Conservation (phyloP, 345 rosid genomes). For the Sonneratia alba region DNA sequence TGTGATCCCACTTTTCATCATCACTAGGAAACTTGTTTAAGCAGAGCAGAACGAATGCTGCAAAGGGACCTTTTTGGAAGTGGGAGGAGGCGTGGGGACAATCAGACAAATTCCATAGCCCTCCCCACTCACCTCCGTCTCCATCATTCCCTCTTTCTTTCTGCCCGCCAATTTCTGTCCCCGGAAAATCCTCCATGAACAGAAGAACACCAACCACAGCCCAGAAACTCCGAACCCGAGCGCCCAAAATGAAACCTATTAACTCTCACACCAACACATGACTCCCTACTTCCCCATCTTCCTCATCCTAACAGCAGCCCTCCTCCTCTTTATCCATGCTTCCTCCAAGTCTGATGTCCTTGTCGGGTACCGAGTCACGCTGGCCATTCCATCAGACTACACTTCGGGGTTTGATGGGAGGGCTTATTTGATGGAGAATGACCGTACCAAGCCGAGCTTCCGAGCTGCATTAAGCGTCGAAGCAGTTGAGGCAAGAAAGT, state of each 20-base stretch:
- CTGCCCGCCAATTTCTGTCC: background rate
- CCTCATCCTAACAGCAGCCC: background rate
- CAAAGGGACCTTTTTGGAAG: constrained; percentile 1
- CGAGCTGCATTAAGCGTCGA: constrained; percentile 58
- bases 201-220: constrained; percentile 4
- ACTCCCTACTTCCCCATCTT: background rate
- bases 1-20: background rate
- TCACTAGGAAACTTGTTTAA: too few relatives aligned
- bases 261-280: constrained; percentile 2
- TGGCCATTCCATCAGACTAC: constrained; percentile 47
- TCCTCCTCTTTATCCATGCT: background rate
- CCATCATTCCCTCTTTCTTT: constrained; percentile 1
- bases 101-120: constrained; percentile 1
- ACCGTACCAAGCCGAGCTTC: constrained; percentile 34
- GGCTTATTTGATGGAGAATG: constrained; percentile 53
- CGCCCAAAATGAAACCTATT: background rate
- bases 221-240: background rate
- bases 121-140: background rate
- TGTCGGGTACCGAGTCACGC: constrained; percentile 36
- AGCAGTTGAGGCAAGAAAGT: constrained; percentile 25
- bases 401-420: constrained; percentile 43
- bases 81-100: background rate
- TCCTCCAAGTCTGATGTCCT: constrained; percentile 41
- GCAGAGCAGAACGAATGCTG: background rate
- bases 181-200: constrained; percentile 6